phyloP scores from a whole-genome alignment of 768 basidiomycete genomes.

The Lentinula boryana region DNA sequence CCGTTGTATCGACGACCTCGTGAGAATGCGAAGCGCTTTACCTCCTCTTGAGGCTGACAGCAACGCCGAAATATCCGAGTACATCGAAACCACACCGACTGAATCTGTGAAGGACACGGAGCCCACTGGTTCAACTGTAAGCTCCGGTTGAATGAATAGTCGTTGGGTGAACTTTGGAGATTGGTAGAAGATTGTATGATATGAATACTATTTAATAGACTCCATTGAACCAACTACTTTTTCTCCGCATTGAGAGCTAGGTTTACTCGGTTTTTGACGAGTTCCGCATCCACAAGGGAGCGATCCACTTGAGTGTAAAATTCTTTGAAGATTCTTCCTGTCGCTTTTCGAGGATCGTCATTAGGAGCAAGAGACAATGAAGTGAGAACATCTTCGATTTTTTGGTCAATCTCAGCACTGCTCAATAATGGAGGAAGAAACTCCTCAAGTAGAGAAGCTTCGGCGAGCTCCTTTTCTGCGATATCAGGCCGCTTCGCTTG shows the following conservation, averaged over 20 bases:
- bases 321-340: constrained; percentile 51
- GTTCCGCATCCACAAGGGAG: constrained; percentile 46
- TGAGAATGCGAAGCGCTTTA: constrained; percentile 67
- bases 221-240: neutral
- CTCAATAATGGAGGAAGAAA: constrained; percentile 59
- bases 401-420: constrained; percentile 48
- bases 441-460: constrained; percentile 47
- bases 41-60: constrained; percentile 26
- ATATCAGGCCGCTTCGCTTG: constrained; percentile 59
- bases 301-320: constrained; percentile 63
- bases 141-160: neutral
- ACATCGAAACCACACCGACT: neutral
- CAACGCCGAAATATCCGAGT: neutral
- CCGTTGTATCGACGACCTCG: constrained; percentile 73
- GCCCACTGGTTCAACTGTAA: no score
- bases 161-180: neutral
- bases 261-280: constrained; percentile 50
- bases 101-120: neutral
- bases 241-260: constrained; percentile 21
- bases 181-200: neutral
- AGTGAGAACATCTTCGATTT: constrained; percentile 26
- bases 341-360: constrained; percentile 20
- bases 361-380: constrained; percentile 5
- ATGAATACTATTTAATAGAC: neutral
- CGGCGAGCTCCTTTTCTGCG: constrained; percentile 52